These are phyloP conservation scores for Lentinula sp. DNA, from an alignment of 768 basidiomycete species.

Conservation along the genomic window DNA sequence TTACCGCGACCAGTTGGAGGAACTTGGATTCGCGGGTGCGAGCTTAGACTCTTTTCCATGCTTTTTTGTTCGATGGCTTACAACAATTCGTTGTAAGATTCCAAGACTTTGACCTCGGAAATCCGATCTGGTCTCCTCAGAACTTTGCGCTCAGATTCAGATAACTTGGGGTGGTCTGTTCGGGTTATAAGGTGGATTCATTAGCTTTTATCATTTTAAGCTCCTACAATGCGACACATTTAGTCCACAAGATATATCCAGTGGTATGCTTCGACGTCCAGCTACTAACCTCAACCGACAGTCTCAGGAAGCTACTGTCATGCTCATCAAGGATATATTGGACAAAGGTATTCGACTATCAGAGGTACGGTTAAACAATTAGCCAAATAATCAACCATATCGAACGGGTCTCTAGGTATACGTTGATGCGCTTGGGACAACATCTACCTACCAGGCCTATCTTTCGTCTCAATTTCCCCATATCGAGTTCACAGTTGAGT, in stretches of 20 bases:
- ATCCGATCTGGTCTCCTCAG: constrained; percentile 59
- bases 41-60: background rate
- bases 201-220: background rate
- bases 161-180: constrained; percentile 77
- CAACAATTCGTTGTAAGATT: constrained; percentile 48
- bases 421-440: constrained; percentile 91
- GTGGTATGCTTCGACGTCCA: constrained; percentile 81
- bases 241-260: constrained; percentile 88
- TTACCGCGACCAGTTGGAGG: constrained; percentile 68
- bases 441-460: constrained; percentile 78
- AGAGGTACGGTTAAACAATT: constrained; percentile 42
- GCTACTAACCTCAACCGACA: constrained; percentile 86
- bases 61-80: background rate
- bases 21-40: constrained; percentile 86
- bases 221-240: constrained; percentile 7
- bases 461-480: constrained; percentile 77
- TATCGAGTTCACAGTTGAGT: constrained; percentile 81
- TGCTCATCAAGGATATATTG: constrained; percentile 83
- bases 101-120: constrained; percentile 79
- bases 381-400: background rate
- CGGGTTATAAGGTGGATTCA: constrained; percentile 57
- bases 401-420: constrained; percentile 51
- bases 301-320: constrained; percentile 83
- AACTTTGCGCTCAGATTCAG: constrained; percentile 62
- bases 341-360: constrained; percentile 72